Conservation (phyloP, 805 yeast genomes). For the Myxozyma udenii region DNA sequence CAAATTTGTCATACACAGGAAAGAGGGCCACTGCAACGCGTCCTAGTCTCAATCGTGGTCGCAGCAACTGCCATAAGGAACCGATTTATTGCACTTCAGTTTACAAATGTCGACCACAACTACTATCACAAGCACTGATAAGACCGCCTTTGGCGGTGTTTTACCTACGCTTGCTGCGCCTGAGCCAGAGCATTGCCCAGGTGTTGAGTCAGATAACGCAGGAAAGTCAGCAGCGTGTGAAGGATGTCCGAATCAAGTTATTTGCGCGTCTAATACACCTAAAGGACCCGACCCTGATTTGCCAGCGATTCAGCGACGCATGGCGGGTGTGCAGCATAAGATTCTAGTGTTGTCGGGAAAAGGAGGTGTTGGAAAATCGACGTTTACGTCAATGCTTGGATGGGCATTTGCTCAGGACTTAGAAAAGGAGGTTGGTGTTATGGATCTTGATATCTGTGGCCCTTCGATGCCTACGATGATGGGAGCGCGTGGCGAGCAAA, state of each 20-base stretch:
- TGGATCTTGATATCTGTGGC: constrained; percentile 97
- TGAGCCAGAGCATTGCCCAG: constrained; percentile 98
- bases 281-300: constrained; percentile 92
- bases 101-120: constrained; percentile 17
- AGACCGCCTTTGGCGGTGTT: constrained; percentile 2
- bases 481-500: constrained; percentile 80
- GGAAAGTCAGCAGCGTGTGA: constrained; percentile 92
- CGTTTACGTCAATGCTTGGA: constrained; percentile 91
- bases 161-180: constrained; percentile 51
- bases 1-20: too few species aligned
- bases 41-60: too few species aligned
- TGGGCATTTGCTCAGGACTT: constrained; percentile 75
- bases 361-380: constrained; percentile 95
- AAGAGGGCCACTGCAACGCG: too few species aligned
- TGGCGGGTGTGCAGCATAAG: constrained; percentile 69
- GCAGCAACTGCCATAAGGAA: too few species aligned
- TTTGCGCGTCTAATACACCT: constrained; percentile 75
- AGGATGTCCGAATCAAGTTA: constrained; percentile 90
- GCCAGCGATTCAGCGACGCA: constrained; percentile 64
- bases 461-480: constrained; percentile 94
- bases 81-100: too few species aligned
- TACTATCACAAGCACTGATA: constrained; percentile 2
- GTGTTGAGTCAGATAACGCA: constrained; percentile 91
- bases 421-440: constrained; percentile 84
- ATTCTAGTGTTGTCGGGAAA: constrained; percentile 67